Base-by-base conservation (phyloP, 2,329 filamentous ascomycete species). In the Colletotrichum filicis region DNA sequence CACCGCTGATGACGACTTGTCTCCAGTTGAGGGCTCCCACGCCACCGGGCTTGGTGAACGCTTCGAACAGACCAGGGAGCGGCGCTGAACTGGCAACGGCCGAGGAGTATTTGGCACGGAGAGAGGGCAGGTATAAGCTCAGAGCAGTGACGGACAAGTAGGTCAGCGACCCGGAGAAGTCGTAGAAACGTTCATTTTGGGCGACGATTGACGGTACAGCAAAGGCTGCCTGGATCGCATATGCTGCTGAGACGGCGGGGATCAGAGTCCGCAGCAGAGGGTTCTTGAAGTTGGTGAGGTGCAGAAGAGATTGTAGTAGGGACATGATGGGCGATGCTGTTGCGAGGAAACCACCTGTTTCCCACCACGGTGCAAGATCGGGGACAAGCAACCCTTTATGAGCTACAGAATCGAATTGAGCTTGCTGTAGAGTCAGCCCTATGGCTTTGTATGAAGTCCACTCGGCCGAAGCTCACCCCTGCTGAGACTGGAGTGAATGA, bases 161-260 rank as follows among this genome's bases (percentile, higher is more conserved):
- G 2, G 92, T 93, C 37, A 92, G 78, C 16, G 90, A 91, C 60
- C 92, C 92, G 2, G 90, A 92, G 60, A 92, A 80, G 79, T 94
- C 92, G 79, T 92, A 94, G 84, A 92, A 92, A 49, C 89, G 87
- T 78, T 94, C 92, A 7, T 89, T 88, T 77, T 90, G 87, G 37
- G 85, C 83, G 30, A 87, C 75, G 73, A 92, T 89, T 6, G 90
- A 92, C 5, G 92, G 92, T 2, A 92, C 79, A 5, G 90, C 92
- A 7, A 90, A 88, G 53, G 87, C 89, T 9, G 87, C 85, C 82
- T 93, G 92, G 59, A 93, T 84, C 1, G 88, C 89, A 76, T 91
- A 91, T 2, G 91, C 91, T 11, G 92, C 87, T 6, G 87, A 87
- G 14, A 92, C 86, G 46, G 87, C 87, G 2, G 92, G 92, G 2